Evolutionary conservation across 2,329 filamentous ascomycete genomes (phyloP).

Genomic region (Penicillium janthinellum): DNA sequence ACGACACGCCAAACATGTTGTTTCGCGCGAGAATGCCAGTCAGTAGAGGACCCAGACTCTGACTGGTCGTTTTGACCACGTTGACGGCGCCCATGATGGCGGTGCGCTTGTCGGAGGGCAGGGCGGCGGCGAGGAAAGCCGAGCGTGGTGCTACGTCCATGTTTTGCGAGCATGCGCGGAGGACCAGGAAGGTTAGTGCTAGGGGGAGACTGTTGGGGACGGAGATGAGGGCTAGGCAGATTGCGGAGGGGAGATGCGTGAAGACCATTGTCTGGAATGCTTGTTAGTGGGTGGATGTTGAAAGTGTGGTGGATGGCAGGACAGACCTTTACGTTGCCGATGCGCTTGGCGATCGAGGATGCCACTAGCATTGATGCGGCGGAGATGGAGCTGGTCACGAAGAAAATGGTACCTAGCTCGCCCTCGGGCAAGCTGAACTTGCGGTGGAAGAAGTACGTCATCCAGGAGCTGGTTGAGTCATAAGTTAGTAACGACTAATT

Average conservation of each 20-base stretch:
- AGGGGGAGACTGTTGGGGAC: constrained; percentile 56
- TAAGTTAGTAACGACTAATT: not conserved
- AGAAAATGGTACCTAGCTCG: constrained; percentile 57
- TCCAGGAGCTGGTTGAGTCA: constrained; percentile 41
- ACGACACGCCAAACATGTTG: constrained; percentile 62
- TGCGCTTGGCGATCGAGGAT: constrained; percentile 66
- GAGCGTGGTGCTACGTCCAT: constrained; percentile 73
- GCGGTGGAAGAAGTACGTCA: constrained; percentile 59
- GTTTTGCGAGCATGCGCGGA: constrained; percentile 63
- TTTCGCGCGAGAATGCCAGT: constrained; percentile 64
- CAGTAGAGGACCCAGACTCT: constrained; percentile 63
- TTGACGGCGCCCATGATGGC: constrained; percentile 72
- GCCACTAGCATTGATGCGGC: constrained; percentile 51
- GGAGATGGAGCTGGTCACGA: constrained; percentile 48
- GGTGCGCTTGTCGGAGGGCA: constrained; percentile 67
- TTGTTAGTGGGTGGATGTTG: constrained; percentile 16
- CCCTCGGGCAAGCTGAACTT: constrained; percentile 58
- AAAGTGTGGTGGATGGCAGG: constrained; percentile 4
- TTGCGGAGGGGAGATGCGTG: constrained; percentile 69
- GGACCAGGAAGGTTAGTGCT: constrained; percentile 62
- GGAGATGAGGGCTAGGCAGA: constrained; percentile 66
- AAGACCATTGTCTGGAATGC: constrained; percentile 69
- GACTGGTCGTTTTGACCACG: constrained; percentile 66
- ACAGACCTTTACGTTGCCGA: constrained; percentile 53
- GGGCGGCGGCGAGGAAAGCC: constrained; percentile 68